Evolutionary conservation across 2,329 filamentous ascomycete genomes (phyloP).

Genomic region (Decorospora gaudefroyi): DNA sequence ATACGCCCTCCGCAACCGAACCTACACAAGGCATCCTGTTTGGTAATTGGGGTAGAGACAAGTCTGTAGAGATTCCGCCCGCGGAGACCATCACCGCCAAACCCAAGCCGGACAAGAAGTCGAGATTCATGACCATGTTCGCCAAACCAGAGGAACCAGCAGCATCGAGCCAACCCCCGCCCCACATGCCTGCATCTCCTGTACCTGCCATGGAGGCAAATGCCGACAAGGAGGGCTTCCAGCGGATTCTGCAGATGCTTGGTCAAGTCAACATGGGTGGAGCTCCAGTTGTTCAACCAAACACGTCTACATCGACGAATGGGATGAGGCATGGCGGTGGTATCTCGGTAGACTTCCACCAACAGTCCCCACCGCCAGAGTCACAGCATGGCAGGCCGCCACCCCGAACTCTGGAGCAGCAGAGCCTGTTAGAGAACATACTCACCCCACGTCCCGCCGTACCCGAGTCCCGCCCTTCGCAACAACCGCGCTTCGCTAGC

Average conservation of each 20-base stretch:
- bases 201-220: constrained; percentile 49
- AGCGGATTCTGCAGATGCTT: constrained; percentile 79
- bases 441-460: constrained; percentile 38
- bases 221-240: constrained; percentile 84
- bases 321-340: constrained; percentile 38
- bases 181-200: constrained; percentile 28
- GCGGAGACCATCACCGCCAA: constrained; percentile 42
- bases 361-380: constrained; percentile 40
- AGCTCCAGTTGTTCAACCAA: constrained; percentile 25
- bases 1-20: constrained; percentile 67
- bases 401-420: constrained; percentile 42
- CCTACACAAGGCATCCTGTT: constrained; percentile 79
- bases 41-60: constrained; percentile 60
- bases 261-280: constrained; percentile 53
- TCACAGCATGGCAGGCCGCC: constrained; percentile 30
- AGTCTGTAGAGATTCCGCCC: constrained; percentile 45
- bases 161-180: constrained; percentile 18
- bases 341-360: constrained; percentile 39
- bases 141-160: constrained; percentile 47
- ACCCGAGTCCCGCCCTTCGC: constrained; percentile 38
- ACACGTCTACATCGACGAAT: constrained; percentile 31
- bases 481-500: constrained; percentile 38
- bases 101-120: constrained; percentile 68
- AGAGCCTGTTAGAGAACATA: constrained; percentile 45
- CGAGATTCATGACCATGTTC: constrained; percentile 80